phyloP scores from a whole-genome alignment of 495 filamentous ascomycete species.

The Neurospora sp. region DNA sequence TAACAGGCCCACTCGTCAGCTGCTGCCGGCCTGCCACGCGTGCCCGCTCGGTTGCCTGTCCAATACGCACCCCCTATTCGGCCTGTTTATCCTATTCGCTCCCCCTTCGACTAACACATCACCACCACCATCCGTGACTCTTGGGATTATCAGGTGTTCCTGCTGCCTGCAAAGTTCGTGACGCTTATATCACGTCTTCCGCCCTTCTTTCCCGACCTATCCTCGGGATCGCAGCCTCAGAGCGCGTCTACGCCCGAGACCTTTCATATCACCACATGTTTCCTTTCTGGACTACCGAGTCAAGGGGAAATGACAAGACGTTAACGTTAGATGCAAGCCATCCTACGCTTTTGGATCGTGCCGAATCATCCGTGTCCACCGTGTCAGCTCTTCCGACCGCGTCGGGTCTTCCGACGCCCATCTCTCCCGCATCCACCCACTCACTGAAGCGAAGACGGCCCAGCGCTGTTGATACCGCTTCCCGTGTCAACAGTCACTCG shows the following conservation, averaged over 20 bases:
- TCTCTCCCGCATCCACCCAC: constrained; percentile 8
- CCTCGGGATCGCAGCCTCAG: background rate
- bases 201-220: background rate
- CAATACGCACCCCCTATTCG: constrained; percentile 5
- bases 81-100: constrained; percentile 13
- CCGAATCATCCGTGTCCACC: constrained; percentile 3
- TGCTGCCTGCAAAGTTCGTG: background rate
- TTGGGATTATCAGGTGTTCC: background rate
- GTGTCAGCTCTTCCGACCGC: constrained; percentile 4
- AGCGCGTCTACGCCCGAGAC: background rate
- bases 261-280: constrained; percentile 31
- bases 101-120: background rate
- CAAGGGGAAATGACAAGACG: constrained; percentile 37
- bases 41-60: background rate
- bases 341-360: constrained; percentile 7
- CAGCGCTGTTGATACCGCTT: constrained; percentile 19
- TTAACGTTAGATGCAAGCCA: constrained; percentile 7
- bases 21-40: background rate
- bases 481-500: background rate
- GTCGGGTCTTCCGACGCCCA: constrained; percentile 5
- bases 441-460: constrained; percentile 27
- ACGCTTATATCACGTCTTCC: background rate
- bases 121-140: background rate
- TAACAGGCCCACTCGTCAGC: background rate
- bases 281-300: constrained; percentile 40